A percentile compares a stretch with the other conserved stretches of the same genome.
phyloP scores from a whole-genome alignment of 106 monocot genomes.

The Platanthera guangdongensis region DNA sequence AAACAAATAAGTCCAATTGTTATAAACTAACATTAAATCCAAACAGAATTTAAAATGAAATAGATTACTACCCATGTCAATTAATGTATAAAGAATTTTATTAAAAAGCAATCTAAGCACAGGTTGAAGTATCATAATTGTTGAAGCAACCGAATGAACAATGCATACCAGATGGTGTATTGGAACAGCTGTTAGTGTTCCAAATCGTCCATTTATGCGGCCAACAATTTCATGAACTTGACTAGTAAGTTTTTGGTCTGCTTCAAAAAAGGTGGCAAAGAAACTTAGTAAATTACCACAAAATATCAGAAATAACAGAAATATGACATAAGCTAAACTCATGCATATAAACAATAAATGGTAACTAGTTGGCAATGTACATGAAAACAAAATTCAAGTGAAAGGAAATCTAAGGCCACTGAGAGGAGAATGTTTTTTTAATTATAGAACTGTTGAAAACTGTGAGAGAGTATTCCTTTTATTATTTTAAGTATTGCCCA shows the following conservation, averaged over 20 bases:
- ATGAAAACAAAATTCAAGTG: not conserved
- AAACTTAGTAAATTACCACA: not conserved
- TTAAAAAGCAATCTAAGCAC: not conserved
- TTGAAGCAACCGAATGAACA: not conserved
- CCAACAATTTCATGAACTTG: slow-evolving; percentile 99
- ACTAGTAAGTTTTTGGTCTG: slow-evolving; percentile 97
- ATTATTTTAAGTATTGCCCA: too few species aligned
- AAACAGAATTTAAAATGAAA: not conserved
- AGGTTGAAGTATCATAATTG: not conserved
- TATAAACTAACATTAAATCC: too few species aligned
- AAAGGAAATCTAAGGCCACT: not conserved
- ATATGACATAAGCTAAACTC: not conserved
- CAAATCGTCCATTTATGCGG: slow-evolving; percentile 97
- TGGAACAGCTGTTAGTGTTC: slow-evolving; percentile 90
- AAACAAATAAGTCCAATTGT: too few species aligned
- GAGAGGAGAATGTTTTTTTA: not conserved
- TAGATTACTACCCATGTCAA: not conserved
- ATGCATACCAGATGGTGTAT: slow-evolving; percentile 89
- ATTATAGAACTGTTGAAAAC: too few species aligned
- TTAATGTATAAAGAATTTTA: not conserved
- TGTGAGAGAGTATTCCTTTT: too few species aligned
- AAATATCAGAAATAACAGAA: not conserved
- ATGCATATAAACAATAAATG: not conserved
- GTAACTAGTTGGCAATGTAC: not conserved
- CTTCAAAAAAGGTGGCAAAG: not conserved